Percentiles rank a stretch among this genome's conserved stretches.
phyloP scores from a whole-genome alignment of 2,329 filamentous ascomycete species.

The Ophiostoma pallidulum region DNA sequence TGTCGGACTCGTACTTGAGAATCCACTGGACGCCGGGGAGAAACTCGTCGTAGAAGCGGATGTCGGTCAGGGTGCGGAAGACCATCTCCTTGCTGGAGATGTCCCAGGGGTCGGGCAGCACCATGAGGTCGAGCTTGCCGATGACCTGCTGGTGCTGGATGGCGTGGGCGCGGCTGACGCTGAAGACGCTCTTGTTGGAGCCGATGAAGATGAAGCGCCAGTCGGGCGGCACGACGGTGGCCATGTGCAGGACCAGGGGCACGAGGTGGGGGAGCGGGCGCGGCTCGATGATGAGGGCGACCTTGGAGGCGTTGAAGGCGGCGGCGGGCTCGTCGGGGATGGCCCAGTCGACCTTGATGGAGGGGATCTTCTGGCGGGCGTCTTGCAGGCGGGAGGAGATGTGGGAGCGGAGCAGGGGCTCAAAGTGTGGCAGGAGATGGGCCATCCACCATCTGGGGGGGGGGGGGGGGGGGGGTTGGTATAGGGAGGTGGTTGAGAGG shows the following conservation, averaged over 20 bases:
- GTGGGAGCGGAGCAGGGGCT: conserved; percentile 31
- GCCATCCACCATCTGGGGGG: conserved; percentile 38
- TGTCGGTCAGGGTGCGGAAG: conserved; percentile 38
- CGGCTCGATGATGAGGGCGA: conserved; percentile 44
- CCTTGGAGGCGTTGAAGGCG: conserved; percentile 38
- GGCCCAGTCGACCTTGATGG: conserved; percentile 32
- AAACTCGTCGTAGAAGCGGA: conserved; percentile 43
- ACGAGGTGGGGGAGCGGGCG: conserved; percentile 38
- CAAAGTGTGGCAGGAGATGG: conserved; percentile 33
- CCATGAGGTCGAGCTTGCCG: conserved; percentile 42
- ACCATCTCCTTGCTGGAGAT: conserved; percentile 39
- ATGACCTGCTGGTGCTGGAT: conserved; percentile 39
- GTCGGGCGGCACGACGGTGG: conserved; percentile 41
- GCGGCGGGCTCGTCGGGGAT: conserved; percentile 24
- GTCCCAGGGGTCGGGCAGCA: conserved; percentile 38
- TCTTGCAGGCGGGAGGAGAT: conserved; percentile 31
- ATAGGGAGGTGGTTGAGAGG: background rate
- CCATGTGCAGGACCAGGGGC: conserved; percentile 42
- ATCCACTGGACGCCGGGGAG: conserved; percentile 43
- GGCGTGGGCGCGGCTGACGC: conserved; percentile 35
- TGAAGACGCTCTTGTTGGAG: conserved; percentile 36
- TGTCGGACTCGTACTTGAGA: conserved; percentile 46
- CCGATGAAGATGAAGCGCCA: conserved; percentile 47
- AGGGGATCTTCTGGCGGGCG: conserved; percentile 30
- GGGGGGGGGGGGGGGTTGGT: background rate